Evolutionary conservation across 2,329 filamentous ascomycete species (phyloP).

Genomic region (Lachnellula cervina): DNA sequence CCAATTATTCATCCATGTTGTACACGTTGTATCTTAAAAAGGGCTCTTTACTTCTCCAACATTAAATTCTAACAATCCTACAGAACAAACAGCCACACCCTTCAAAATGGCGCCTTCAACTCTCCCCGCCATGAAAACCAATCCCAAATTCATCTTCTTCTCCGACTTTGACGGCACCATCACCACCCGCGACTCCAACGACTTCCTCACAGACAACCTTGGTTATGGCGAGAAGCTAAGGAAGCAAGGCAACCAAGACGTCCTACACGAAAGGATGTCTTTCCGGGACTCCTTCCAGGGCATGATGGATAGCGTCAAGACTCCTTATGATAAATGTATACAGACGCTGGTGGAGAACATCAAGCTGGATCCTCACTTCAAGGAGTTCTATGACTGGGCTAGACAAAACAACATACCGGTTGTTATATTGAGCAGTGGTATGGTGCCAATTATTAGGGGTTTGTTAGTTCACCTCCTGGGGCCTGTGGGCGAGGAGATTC

Average conservation of each 20-base stretch:
- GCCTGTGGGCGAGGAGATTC: slow-evolving; percentile 67
- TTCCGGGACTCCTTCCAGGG: slow-evolving; percentile 86
- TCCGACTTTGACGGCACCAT: slow-evolving; percentile 98
- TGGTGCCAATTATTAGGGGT: slow-evolving; percentile 85
- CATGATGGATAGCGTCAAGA: slow-evolving; percentile 85
- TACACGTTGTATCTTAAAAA: not conserved
- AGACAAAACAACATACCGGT: slow-evolving; percentile 80
- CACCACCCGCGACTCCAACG: slow-evolving; percentile 65
- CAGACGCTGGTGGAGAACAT: slow-evolving; percentile 75
- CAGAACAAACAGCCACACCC: not conserved
- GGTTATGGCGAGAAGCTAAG: slow-evolving; percentile 74
- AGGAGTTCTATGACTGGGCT: slow-evolving; percentile 81
- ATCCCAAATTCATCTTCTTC: slow-evolving; percentile 94
- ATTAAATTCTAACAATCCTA: not conserved
- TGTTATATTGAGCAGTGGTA: slow-evolving; percentile 86
- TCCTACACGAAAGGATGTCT: slow-evolving; percentile 63
- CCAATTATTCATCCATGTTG: not conserved
- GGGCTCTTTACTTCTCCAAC: no score
- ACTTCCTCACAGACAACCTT: slow-evolving; percentile 81
- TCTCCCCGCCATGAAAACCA: slow-evolving; percentile 56
- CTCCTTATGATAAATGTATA: slow-evolving; percentile 78
- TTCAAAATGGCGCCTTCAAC: slow-evolving; percentile 29
- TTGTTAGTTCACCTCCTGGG: slow-evolving; percentile 77
- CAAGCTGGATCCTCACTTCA: slow-evolving; percentile 82
- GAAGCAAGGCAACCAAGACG: slow-evolving; percentile 67